A percentile compares a stretch with the other conserved stretches of the same genome.
Conservation (phyloP, 2,329 filamentous ascomycete genomes). For the Orbilia oligospora region DNA sequence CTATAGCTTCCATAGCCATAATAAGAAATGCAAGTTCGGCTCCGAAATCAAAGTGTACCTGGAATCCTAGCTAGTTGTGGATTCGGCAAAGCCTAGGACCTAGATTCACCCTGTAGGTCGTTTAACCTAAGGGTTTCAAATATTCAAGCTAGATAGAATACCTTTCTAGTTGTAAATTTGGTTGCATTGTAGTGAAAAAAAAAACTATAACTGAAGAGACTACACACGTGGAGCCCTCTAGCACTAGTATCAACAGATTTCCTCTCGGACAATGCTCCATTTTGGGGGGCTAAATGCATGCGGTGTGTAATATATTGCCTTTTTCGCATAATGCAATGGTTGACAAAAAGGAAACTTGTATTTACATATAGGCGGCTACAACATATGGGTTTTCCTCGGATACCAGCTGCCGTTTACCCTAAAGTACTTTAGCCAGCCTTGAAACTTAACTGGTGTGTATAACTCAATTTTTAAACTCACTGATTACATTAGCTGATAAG, state of each 20-base stretch:
- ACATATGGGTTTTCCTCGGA: neutral
- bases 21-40: neutral
- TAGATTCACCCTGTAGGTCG: no score
- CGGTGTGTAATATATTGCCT: no score
- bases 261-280: neutral
- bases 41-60: slow-evolving; percentile 1
- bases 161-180: no score
- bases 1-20: neutral
- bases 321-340: neutral
- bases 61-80: neutral
- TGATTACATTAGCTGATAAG: no score
- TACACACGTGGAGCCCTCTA: neutral
- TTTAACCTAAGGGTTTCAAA: no score
- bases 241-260: neutral
- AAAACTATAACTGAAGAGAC: no score
- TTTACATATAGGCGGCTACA: neutral
- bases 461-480: no score
- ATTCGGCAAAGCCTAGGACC: neutral
- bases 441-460: no score
- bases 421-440: neutral
- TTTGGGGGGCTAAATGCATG: no score
- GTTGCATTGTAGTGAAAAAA: no score
- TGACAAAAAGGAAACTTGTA: neutral
- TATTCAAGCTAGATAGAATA: no score
- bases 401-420: slow-evolving; percentile 4